Evolutionary conservation across 2,329 filamentous ascomycete species (phyloP), one percentile per base, ranked within the genome.

Genomic region (Neopestalotiopsis sp.): DNA sequence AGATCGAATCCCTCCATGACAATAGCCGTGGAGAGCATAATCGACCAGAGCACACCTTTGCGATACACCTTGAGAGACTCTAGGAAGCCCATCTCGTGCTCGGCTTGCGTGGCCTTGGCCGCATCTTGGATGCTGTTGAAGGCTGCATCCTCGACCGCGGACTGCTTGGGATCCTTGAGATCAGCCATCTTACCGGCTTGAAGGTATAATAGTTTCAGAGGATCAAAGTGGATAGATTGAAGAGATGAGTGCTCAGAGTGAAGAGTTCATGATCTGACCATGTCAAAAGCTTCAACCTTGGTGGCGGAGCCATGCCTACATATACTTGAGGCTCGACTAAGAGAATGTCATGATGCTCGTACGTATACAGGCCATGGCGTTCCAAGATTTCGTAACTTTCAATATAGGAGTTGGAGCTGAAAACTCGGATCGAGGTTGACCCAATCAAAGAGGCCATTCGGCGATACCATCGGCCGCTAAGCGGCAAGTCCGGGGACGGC

Each of bases 1-100:
- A 75, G 74, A 68, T 80, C 79, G 62, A 79, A 66, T 73, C 77
- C 63, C 56, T 66, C 63, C 63, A 66, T 66, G 30, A 66, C 73
- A 49, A 77, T 76, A 13, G 74, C 71, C 1, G 72, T 69, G 2
- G 74, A 76, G 34, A 77, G 71, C 32, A 76, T 57, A 56, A 76
- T 12, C 1, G 70, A 70, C 70, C 70, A 73, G 13, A 45, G 24
- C 6, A 71, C 69, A 49, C 67, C 69, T 34, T 68, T 70, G 32
- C 62, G 66, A 57, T 70, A 66, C 14, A 66, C 32, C 4, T 63
- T 64, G 38, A 68, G 32, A 13, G 62, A 56, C 20, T 65, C 32
- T 4, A 61, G 42, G 1, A 70, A 62, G 1, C 34, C 61, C 59
- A 68, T 61, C 5, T 32, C 17, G 32, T 69, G 68, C 20, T 69